phyloP scores from a whole-genome alignment of 164 flowering plant species.

The Dillenia turbinata region DNA sequence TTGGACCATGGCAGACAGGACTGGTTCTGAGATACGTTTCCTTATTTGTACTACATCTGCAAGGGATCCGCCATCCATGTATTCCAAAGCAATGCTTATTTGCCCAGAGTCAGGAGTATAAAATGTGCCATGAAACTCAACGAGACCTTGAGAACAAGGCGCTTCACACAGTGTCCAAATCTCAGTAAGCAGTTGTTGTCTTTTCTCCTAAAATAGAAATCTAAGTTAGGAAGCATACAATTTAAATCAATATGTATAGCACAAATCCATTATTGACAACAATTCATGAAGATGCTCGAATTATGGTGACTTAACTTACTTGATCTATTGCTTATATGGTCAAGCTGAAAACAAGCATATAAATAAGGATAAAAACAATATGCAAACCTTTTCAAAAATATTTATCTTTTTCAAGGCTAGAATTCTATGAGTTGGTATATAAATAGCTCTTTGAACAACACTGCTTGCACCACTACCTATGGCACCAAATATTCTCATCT shows the following conservation, averaged over 20 bases:
- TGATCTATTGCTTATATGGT: not conserved
- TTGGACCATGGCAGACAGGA: constrained; percentile 79
- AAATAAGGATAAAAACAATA: constrained; percentile 1
- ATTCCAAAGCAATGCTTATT: constrained; percentile 97
- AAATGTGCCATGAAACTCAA: constrained; percentile 97
- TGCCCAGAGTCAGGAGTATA: constrained; percentile 97
- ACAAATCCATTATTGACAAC: not conserved
- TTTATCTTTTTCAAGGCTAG: constrained; percentile 93
- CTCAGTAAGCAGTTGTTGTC: constrained; percentile 94
- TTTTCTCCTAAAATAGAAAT: constrained; percentile 61
- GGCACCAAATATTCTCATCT: constrained; percentile 94
- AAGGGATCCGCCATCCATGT: constrained; percentile 97
- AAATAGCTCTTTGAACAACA: constrained; percentile 96
- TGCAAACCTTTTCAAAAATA: constrained; percentile 87
- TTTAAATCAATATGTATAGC: not conserved
- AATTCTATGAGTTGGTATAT: constrained; percentile 83
- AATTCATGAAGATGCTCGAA: too few species aligned
- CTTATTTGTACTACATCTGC: constrained; percentile 68
- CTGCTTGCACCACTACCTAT: constrained; percentile 99
- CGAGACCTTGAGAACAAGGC: constrained; percentile 85
- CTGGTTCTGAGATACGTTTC: constrained; percentile 74
- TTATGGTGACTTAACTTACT: too few species aligned
- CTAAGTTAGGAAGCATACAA: not conserved
- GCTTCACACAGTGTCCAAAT: constrained; percentile 95
- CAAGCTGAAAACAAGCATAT: not conserved